These are phyloP conservation scores for Chrysoporthe austroafricana DNA, from an alignment of 2,329 filamentous ascomycete genomes.

Conservation along the genomic window DNA sequence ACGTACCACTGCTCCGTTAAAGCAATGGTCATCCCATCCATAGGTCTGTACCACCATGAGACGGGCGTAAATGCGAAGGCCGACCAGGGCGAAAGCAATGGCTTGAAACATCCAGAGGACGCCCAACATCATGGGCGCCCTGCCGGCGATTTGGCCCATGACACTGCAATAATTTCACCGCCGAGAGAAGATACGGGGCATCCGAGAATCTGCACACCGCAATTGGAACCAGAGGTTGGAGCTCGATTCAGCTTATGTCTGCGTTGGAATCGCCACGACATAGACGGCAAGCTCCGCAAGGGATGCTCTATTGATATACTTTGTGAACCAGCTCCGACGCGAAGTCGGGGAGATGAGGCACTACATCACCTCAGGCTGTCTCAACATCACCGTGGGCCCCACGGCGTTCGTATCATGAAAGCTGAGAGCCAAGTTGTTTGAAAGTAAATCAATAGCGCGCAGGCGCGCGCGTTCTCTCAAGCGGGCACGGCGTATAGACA, in stretches of 20 bases:
- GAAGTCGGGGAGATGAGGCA: background rate
- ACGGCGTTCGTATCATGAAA: background rate
- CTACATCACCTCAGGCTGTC: background rate
- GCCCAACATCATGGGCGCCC: conserved; percentile 20
- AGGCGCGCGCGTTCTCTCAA: background rate
- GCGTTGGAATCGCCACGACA: background rate
- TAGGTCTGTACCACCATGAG: conserved; percentile 23
- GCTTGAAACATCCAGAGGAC: conserved; percentile 21
- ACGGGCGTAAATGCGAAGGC: conserved; percentile 24
- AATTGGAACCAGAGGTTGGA: background rate
- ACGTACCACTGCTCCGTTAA: conserved; percentile 23
- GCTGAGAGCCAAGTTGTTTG: background rate
- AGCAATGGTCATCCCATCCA: conserved; percentile 26
- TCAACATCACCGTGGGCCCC: background rate
- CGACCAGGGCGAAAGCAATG: conserved; percentile 25
- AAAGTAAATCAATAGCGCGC: background rate
- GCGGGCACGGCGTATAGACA: background rate
- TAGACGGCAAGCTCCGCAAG: background rate
- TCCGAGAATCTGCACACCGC: background rate
- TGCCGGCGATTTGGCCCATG: background rate
- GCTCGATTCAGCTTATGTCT: too few species aligned
- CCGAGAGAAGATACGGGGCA: background rate
- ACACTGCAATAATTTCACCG: background rate
- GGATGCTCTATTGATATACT: background rate
- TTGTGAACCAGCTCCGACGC: background rate